Evolutionary conservation across 202 grass and related monocot species (phyloP), one percentile per base, ranked within the genome.

Genomic region (Eragrostis tef): DNA sequence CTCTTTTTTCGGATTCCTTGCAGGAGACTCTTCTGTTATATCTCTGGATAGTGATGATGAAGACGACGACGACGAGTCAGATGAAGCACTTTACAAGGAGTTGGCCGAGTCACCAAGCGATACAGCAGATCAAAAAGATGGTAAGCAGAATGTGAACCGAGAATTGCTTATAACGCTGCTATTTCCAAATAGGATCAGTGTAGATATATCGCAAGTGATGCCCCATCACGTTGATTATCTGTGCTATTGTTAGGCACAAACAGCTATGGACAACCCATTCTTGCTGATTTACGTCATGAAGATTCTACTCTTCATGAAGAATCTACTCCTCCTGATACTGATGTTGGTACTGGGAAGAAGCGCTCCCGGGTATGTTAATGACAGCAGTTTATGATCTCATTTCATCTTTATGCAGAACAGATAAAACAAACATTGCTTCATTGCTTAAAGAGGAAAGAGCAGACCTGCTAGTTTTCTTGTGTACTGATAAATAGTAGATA

Each of bases 21-120:
- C 81, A 96, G 88, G 86, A 64, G 31, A 71, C 64, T 31, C 79
- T 78, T 84, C 77, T 71, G 72, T 84, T 6, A 87, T 97, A 87
- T 77, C 86, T 84, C 44, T 97, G 79, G 91, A 97, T 12, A 90
- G 81, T 31, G 29, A 31, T 68, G 91, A 97, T 73, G 70, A 87
- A 78, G 29, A 31, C 3, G 29, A 31, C 29, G 29, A 31, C 3
- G 29, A 31, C 29, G 94, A 94, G 56, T 73, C 70, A 6, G 86
- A 89, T 72, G 67, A 56, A 41, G 79, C 51, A 64, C 47, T 22
- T 6, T 39, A 64, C 25, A 44, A 9, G 29, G 72, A 43, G 17
- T 73, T 44, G 14, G 29, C 29, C 29, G 82, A 83, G 20, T 63
- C n/a, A 15, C 66, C 44, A 45, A 85, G 64, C 72, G 75, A 44